Evolutionary conservation across 2,329 filamentous ascomycete species (phyloP).

Genomic region (Aspergillus latus): DNA sequence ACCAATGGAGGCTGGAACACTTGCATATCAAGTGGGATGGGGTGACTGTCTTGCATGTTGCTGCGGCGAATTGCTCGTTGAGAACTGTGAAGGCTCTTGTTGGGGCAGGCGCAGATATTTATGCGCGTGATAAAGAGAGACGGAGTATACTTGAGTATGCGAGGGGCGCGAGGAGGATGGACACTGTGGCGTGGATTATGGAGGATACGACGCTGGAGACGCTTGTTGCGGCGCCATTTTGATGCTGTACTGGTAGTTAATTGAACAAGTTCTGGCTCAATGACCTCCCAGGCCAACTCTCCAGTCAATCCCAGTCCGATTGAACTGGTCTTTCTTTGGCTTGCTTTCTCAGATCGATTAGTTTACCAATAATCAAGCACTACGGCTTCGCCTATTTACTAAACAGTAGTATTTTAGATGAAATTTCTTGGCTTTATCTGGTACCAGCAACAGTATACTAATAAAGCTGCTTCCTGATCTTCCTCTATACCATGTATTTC

Average conservation of each 20-base stretch:
- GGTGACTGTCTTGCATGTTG: neutral
- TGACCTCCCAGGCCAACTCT: too few relatives aligned
- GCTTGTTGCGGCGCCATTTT: neutral
- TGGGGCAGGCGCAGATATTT: neutral
- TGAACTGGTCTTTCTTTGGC: too few relatives aligned
- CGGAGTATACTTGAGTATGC: neutral
- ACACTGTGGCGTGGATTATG: slow-evolving; percentile 1
- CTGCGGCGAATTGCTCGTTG: neutral
- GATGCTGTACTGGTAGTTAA: neutral
- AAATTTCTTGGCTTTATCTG: too few relatives aligned
- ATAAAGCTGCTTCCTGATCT: too few relatives aligned
- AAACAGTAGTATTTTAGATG: too few relatives aligned
- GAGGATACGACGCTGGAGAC: slow-evolving; percentile 3
- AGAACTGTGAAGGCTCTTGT: neutral
- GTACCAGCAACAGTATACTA: too few relatives aligned
- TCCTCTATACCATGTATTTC: too few relatives aligned
- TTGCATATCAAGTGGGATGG: neutral
- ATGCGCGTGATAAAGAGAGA: neutral
- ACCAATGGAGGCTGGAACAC: neutral
- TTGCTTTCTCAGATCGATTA: too few relatives aligned
- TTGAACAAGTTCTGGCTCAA: too few relatives aligned
- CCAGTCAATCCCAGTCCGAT: too few relatives aligned
- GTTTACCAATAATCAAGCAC: too few relatives aligned
- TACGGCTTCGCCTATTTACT: too few relatives aligned
- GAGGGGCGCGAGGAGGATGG: neutral